These are phyloP conservation scores for Pulveroboletus sp. DNA, from an alignment of 768 basidiomycete species.

Conservation along the genomic window DNA sequence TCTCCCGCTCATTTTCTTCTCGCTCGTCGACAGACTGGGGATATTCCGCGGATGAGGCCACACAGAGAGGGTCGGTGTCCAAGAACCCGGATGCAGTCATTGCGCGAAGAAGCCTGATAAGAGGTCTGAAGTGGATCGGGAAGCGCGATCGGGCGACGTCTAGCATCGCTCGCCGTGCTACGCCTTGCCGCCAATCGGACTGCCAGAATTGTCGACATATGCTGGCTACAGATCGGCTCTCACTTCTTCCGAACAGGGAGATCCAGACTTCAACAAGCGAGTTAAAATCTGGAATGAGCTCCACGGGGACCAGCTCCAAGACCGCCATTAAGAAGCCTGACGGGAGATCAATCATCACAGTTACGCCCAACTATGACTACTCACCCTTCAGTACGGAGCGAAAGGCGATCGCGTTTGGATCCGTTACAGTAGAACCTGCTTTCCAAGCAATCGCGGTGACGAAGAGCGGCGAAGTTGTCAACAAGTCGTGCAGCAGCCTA, in stretches of 20 bases:
- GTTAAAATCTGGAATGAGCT: constrained; percentile 75
- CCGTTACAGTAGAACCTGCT: constrained; percentile 63
- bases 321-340: constrained; percentile 75
- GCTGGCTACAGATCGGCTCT: constrained; percentile 55
- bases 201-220: constrained; percentile 86
- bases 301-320: constrained; percentile 71
- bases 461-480: constrained; percentile 73
- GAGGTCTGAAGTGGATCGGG: constrained; percentile 71
- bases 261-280: constrained; percentile 74
- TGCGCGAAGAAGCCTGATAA: constrained; percentile 70
- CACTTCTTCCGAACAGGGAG: constrained; percentile 73
- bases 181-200: constrained; percentile 64
- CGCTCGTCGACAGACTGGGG: constrained; percentile 38
- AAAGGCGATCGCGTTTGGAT: constrained; percentile 76
- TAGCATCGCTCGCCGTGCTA: constrained; percentile 73
- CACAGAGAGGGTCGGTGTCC: constrained; percentile 66
- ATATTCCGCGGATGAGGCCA: constrained; percentile 41
- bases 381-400: constrained; percentile 84
- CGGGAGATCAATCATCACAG: constrained; percentile 2
- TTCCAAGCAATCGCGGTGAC: constrained; percentile 72
- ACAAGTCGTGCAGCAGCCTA: constrained; percentile 49
- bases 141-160: constrained; percentile 82
- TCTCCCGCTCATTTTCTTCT: constrained; percentile 46
- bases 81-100: constrained; percentile 78
- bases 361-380: constrained; percentile 10